These are phyloP conservation scores for Saccharomyces kudriavzevii DNA, from an alignment of 805 yeast genomes.

Conservation along the genomic window DNA sequence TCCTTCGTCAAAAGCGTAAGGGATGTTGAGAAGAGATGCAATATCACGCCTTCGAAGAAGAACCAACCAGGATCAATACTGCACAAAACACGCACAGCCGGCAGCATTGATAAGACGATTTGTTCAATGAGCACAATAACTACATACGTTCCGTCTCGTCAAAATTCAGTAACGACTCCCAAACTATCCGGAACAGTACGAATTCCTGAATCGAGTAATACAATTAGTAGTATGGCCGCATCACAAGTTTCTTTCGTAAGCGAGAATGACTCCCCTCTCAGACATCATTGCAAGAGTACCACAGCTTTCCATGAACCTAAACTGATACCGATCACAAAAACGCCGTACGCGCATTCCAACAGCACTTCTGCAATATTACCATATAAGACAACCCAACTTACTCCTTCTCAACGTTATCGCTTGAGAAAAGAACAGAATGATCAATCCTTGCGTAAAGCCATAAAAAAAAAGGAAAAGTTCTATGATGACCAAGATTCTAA, in stretches of 20 bases:
- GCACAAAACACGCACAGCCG: not conserved
- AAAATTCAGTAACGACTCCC: not conserved
- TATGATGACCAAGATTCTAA: conserved; percentile 24
- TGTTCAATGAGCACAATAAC: not conserved
- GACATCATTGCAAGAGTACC: not conserved
- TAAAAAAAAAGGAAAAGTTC: conserved; percentile 29
- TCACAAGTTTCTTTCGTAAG: not conserved
- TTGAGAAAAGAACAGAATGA: conserved; percentile 31
- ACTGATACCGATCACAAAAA: not conserved
- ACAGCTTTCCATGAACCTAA: not conserved
- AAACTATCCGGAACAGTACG: not conserved
- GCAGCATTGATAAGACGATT: not conserved
- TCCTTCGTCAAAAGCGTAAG: not conserved
- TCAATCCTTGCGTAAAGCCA: conserved; percentile 21
- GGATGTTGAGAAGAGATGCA: not conserved
- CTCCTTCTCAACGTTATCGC: conserved; percentile 36
- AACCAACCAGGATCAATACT: not conserved
- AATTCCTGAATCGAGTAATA: not conserved
- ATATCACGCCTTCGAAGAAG: conserved; percentile 1
- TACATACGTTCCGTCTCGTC: not conserved
- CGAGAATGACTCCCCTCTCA: not conserved
- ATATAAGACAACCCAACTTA: conserved; percentile 14
- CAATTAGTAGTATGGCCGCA: not conserved
- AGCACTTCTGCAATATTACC: conserved; percentile 15
- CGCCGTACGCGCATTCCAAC: conserved; percentile 11